phyloP scores from a whole-genome alignment of 2,329 filamentous ascomycete species.

The Ophiostoma ulmi region DNA sequence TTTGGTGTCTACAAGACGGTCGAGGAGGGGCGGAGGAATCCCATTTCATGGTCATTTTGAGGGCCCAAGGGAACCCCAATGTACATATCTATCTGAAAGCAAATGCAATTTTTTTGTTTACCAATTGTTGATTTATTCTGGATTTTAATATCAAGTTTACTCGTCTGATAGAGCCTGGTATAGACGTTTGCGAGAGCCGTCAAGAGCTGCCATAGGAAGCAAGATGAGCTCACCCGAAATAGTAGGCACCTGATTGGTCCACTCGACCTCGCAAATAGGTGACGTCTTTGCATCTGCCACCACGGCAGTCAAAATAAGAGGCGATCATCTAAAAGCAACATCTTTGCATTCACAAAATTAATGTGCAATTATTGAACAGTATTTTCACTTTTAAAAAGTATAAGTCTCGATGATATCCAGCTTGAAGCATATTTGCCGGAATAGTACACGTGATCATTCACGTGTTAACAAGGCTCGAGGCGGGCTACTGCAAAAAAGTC shows the following conservation, averaged over 20 bases:
- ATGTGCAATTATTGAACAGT: background rate
- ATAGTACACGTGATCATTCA: background rate
- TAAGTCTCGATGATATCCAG: background rate
- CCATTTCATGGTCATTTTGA: background rate
- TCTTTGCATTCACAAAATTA: background rate
- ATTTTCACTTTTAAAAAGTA: background rate
- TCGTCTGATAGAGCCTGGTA: too few species aligned
- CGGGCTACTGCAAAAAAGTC: background rate
- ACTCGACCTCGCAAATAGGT: background rate
- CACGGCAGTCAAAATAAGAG: background rate
- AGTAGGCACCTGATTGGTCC: constrained; percentile 28
- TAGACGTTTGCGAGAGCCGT: background rate
- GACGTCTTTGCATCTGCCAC: background rate
- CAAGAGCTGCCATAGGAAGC: constrained; percentile 18
- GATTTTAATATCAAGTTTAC: too few species aligned
- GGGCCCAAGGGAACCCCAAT: constrained; percentile 9
- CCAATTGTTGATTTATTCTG: background rate
- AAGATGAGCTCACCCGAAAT: constrained; percentile 28
- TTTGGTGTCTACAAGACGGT: background rate
- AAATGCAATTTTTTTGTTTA: constrained; percentile 19
- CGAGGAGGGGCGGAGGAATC: background rate
- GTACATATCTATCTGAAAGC: constrained; percentile 24
- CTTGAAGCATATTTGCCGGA: background rate
- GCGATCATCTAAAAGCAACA: background rate
- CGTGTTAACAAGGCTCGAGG: background rate